A percentile compares a stretch with the other conserved stretches of the same genome.
These are phyloP conservation scores for Punica granatum DNA, from an alignment of 345 rosid genomes.

Conservation along the genomic window DNA sequence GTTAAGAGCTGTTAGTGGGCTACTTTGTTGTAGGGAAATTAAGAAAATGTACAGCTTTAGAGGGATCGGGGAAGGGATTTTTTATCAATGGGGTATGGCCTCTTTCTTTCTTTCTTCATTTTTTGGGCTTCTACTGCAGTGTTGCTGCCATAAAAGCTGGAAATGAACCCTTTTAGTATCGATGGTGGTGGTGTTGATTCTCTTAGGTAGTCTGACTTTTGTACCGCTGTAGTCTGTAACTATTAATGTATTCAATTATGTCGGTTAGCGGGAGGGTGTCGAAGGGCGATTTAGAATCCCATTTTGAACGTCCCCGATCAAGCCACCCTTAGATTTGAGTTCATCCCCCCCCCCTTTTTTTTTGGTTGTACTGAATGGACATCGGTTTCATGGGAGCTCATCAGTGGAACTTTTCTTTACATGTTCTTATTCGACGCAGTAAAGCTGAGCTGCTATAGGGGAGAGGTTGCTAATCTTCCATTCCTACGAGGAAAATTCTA, in stretches of 20 bases:
- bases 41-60: slow-evolving; percentile 30
- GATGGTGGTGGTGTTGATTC: background rate
- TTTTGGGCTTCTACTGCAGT: background rate
- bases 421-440: too few relatives aligned
- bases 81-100: background rate
- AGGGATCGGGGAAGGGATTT: slow-evolving; percentile 8
- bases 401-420: too few relatives aligned
- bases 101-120: background rate
- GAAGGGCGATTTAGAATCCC: background rate
- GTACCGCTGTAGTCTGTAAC: background rate
- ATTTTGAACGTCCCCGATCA: background rate
- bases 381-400: too few relatives aligned
- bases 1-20: slow-evolving; percentile 3
- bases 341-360: too few relatives aligned
- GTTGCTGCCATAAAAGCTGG: background rate
- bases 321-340: too few relatives aligned
- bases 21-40: background rate
- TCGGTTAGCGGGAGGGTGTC: background rate
- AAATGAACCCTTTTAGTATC: background rate
- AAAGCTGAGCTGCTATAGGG: too few relatives aligned
- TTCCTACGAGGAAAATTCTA: too few relatives aligned
- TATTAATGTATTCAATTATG: background rate
- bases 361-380: too few relatives aligned
- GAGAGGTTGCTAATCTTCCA: too few relatives aligned
- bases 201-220: background rate